These are phyloP conservation scores for Juncus inflexus DNA, from an alignment of 176 grass and related monocot species.

Conservation along the genomic window DNA sequence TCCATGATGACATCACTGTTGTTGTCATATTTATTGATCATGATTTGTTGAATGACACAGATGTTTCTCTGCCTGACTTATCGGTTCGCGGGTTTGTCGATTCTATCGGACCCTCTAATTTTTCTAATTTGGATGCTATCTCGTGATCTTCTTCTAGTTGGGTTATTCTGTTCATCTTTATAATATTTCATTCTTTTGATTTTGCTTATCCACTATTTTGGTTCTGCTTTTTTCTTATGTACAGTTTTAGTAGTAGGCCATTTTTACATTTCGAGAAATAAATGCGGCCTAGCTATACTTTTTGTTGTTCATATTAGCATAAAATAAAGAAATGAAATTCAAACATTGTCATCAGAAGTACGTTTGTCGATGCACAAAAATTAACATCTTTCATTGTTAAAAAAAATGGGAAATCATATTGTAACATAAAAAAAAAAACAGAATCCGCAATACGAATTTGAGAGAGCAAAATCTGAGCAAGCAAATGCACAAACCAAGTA, in stretches of 20 bases:
- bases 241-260: slow-evolving; percentile 1
- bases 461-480: no score
- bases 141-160: slow-evolving; percentile 35
- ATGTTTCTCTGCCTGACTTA: slow-evolving; percentile 49
- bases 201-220: slow-evolving; percentile 18
- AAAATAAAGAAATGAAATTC: no score
- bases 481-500: no score
- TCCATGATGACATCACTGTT: slow-evolving; percentile 59
- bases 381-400: no score
- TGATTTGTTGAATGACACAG: slow-evolving; percentile 32
- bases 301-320: no score
- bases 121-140: slow-evolving; percentile 63
- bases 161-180: not conserved
- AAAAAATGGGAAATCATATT: no score
- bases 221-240: not conserved
- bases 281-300: not conserved
- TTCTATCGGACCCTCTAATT: slow-evolving; percentile 57
- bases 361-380: no score
- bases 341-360: no score
- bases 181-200: slow-evolving; percentile 28
- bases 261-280: not conserved
- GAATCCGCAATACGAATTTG: no score
- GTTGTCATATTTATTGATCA: slow-evolving; percentile 49
- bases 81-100: slow-evolving; percentile 84
- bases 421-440: no score